Evolutionary conservation across 2,329 filamentous ascomycete genomes (phyloP).

Genomic region (Penicillium corylophilum): DNA sequence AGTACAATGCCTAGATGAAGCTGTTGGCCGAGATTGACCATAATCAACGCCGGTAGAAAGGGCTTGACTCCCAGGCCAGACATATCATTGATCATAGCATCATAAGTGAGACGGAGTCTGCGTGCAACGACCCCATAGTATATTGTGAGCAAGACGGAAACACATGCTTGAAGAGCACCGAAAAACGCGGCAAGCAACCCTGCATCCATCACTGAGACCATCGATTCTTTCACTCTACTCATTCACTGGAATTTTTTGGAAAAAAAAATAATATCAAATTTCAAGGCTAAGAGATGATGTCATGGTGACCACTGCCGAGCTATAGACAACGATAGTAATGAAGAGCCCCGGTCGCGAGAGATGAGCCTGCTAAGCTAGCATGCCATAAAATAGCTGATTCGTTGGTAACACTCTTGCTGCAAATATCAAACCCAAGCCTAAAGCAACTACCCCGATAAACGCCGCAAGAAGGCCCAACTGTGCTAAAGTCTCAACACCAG

Average conservation of each 20-base stretch:
- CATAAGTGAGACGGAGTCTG: too few species aligned
- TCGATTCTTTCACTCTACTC: background rate
- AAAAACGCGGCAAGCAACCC: background rate
- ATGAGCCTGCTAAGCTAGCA: constrained; percentile 1
- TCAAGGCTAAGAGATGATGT: background rate
- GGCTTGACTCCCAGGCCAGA: background rate
- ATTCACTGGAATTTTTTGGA: background rate
- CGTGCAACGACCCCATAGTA: background rate
- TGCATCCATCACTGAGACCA: background rate
- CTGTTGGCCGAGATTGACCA: background rate
- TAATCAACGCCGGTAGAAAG: background rate
- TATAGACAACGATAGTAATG: background rate
- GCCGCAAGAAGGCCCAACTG: constrained; percentile 27
- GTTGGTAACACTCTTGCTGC: constrained; percentile 13
- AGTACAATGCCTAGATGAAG: background rate
- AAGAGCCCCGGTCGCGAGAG: background rate
- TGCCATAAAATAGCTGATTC: constrained; percentile 7
- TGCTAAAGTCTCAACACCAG: constrained; percentile 28
- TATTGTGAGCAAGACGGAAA: background rate
- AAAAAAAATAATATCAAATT: background rate
- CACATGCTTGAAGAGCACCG: background rate
- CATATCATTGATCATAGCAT: background rate
- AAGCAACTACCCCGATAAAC: constrained; percentile 10
- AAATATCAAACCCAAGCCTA: constrained; percentile 14
- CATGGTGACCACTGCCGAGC: background rate